Evolutionary conservation across 768 basidiomycete species (phyloP), one percentile per base, ranked within the genome.

Genomic region (Psilocybe cubensis): DNA sequence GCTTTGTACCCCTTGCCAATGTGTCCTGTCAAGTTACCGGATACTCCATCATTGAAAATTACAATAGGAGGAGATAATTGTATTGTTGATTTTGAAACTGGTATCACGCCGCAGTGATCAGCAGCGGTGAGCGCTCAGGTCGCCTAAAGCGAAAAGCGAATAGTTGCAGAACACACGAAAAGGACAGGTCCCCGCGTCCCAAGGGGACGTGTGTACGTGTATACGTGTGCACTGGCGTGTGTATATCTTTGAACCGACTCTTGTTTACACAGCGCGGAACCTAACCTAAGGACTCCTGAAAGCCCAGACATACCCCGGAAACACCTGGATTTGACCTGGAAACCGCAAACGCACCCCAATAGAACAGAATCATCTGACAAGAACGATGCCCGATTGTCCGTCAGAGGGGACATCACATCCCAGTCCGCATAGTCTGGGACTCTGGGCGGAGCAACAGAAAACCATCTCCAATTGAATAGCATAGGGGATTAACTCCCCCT

Each of bases 91-190:
- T 29, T 54, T 20, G 27, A 41, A 49, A 41, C 46, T 23, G 33
- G 35, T 33, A 31, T 31, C 14, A 21, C 18, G 18, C 12, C 43
- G 41, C 24, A 54, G 42, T n/a, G 40, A 43, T n/a, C 21, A 46
- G 29, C 45, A 40, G 46, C 54, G 54, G 54, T 21, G 28, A 28
- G 38, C 45, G 33, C 54, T 46, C 45, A 56, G 27, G 46, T 49
- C 46, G 25, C 35, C 54, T 40, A 50, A 57, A 40, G 23, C 41
- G 41, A 50, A 20, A 43, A 25, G 48, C n/a, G 40, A 31, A 49
- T n/a, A n/a, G n/a, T n/a, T 4, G 3, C 5, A 41, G 40, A 41
- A 41, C 20, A 41, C 17, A 41, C 12, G 5, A 41, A 41, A 17
- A n/a, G n/a, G n/a, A n/a, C n/a, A n/a, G n/a, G n/a, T n/a, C n/a